phyloP scores from a whole-genome alignment of 208 protist genomes.

The Acanthamoeba rhysodes region DNA sequence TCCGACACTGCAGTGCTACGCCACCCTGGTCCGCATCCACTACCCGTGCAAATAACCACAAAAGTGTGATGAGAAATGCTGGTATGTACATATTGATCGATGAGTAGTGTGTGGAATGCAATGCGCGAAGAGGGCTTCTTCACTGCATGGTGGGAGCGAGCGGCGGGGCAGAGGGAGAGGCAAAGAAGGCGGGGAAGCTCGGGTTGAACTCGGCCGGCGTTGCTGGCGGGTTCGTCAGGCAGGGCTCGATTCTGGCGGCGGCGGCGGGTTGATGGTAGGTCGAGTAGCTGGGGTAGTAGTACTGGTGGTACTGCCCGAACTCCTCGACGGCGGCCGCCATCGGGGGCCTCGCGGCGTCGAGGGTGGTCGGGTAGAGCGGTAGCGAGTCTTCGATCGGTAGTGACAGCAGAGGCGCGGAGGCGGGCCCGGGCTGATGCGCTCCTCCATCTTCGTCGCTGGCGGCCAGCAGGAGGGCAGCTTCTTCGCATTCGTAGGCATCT shows the following conservation, averaged over 20 bases:
- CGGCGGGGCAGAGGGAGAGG: too few species aligned
- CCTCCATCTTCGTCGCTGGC: background rate
- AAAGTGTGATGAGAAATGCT: background rate
- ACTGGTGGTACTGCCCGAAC: background rate
- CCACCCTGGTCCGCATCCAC: constrained; percentile 5
- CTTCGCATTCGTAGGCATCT: background rate
- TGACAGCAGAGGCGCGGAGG: background rate
- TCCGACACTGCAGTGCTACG: constrained; percentile 14
- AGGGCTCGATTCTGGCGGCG: too few species aligned
- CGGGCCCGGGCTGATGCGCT: background rate
- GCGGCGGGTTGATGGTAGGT: background rate
- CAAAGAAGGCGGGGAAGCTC: background rate
- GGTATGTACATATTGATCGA: background rate
- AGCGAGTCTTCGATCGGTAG: constrained; percentile 35
- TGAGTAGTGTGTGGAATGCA: too few species aligned
- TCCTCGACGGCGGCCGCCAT: too few species aligned
- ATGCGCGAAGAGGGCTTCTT: background rate
- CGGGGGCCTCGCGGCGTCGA: background rate
- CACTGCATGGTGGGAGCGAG: background rate
- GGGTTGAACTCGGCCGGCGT: background rate
- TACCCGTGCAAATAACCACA: constrained; percentile 6
- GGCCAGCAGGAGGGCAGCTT: background rate
- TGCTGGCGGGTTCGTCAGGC: background rate
- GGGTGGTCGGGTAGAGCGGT: background rate
- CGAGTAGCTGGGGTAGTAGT: background rate